Evolutionary conservation across 257 asterid species (phyloP), one percentile per base, ranked within the genome.

Genomic region (Nicotiana noctiflora): DNA sequence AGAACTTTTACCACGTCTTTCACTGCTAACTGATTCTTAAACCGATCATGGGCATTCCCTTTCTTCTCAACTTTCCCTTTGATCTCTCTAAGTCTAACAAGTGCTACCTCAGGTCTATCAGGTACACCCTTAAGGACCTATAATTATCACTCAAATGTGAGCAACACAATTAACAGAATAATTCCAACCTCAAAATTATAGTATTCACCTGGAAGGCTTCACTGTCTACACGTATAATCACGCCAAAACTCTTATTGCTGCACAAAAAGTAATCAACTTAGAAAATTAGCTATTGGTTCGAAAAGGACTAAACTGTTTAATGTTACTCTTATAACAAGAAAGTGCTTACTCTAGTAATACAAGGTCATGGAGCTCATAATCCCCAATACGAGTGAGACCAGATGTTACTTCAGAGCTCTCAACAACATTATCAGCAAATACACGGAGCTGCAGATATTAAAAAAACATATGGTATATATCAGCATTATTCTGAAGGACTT

Each of bases 321-420:
- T 10, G 65, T 46, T 46, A 74, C 60, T 46, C 78, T 49, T 12
- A 6, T 15, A 80, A 65, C 23, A 75, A 37, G 74, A 81, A 70
- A 66, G 75, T 79, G 74, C 94, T 82, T 85, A 96, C 98, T 91
- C 91, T 21, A 94, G 94, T 72, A 86, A 91, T 82, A 94, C 98
- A 83, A 92, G 98, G 86, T 94, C 98, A 81, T 96, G 98, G 82
- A 94, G 98, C 88, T 96, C 99, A 84, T 92, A 92, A 37, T 96
- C 97, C 63, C 99, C 99, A 51, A 96, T 90, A 67, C 94, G 86
- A 55, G 97, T 92, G 62, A 93, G 80, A 51, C 98, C 99, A 23
- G 99, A 90, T 10, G 98, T 96, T 19, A 92, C 98, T 87, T 96
- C 99, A 82, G 99, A 94, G 87, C 99, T 96, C 82, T 90, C 98